These are phyloP conservation scores for Candida orba DNA, from an alignment of 805 yeast species.

Conservation along the genomic window DNA sequence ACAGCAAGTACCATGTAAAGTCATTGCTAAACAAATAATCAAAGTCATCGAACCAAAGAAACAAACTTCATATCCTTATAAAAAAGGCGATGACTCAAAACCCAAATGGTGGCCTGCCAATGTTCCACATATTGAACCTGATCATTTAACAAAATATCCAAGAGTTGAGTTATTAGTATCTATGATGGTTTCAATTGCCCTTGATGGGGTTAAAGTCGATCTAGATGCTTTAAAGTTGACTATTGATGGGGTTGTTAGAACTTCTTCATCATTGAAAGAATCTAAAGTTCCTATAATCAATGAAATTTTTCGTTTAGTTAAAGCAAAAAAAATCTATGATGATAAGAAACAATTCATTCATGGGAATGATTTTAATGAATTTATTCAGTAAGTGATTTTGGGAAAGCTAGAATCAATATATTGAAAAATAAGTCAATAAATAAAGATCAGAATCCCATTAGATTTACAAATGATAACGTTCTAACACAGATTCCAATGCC, in stretches of 20 bases:
- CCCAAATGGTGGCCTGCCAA: slow-evolving; percentile 70
- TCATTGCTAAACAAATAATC: slow-evolving; percentile 63
- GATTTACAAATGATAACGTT: background rate
- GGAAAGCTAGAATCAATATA: background rate
- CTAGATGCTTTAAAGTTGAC: slow-evolving; percentile 1
- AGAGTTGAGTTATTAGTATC: slow-evolving; percentile 42
- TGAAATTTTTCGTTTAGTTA: slow-evolving; percentile 13
- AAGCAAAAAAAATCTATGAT: background rate
- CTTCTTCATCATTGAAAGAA: background rate
- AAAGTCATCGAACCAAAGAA: slow-evolving; percentile 57
- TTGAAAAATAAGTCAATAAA: background rate
- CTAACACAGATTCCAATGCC: no score
- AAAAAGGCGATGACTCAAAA: slow-evolving; percentile 36
- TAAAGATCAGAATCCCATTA: background rate
- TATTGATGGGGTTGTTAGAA: background rate
- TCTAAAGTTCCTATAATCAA: slow-evolving; percentile 6
- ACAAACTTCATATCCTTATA: slow-evolving; percentile 59
- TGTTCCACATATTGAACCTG: slow-evolving; percentile 64
- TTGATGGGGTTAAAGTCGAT: background rate
- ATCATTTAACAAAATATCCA: slow-evolving; percentile 56
- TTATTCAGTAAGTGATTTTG: slow-evolving; percentile 2
- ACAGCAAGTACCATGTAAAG: slow-evolving; percentile 48
- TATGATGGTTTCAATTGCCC: slow-evolving; percentile 23
- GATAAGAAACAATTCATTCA: background rate
- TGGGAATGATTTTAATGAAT: background rate